Evolutionary conservation across 257 asterid species (phyloP), one percentile per base, ranked within the genome.

Genomic region (Nicotiana tomentosiformis): DNA sequence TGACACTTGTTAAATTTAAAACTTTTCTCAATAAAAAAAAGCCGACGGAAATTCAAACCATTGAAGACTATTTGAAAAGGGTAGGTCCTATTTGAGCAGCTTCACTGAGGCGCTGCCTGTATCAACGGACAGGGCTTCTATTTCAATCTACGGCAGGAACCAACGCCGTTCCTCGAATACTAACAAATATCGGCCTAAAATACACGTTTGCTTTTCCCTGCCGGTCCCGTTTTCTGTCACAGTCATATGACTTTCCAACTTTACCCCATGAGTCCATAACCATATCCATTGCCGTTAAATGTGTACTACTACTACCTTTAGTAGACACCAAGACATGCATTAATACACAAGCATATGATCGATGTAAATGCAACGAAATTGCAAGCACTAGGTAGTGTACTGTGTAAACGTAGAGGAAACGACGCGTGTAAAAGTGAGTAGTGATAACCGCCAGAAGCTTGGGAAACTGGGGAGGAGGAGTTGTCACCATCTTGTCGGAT

Each of bases 401-500:
- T 43, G 51, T 43, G 12, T 9, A 43, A 43, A 43, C 51, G 12
- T 43, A 43, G 51, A 9, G 51, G 51, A 0, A 9, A 43, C 12
- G 51, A 43, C 64, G 61, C 80, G 80, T 51, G 80, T 76, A 76
- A 51, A 74, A 76, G 14, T 51, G 46, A 76, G 29, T 76, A 49
- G 37, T 49, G 64, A 76, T 76, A 76, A 51, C 80, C 29, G 17
- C 65, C 80, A 26, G 65, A 51, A 76, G 80, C 80, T 74, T 49
- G 15, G 80, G 80, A 3, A 76, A 76, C 3, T 15, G 80, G 64
- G 29, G 80, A 7, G 29, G 80, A 7, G 23, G 80, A 76, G 64
- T 51, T 3, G 64, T 76, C 80, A 26, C 16, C 46, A 76, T 51
- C 46, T 49, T 76, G 46, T 76, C 20, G 64, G 80, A 26, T 51